Conservation (phyloP, 108 stramenopile genomes). For the Cyclotella kingstonii region DNA sequence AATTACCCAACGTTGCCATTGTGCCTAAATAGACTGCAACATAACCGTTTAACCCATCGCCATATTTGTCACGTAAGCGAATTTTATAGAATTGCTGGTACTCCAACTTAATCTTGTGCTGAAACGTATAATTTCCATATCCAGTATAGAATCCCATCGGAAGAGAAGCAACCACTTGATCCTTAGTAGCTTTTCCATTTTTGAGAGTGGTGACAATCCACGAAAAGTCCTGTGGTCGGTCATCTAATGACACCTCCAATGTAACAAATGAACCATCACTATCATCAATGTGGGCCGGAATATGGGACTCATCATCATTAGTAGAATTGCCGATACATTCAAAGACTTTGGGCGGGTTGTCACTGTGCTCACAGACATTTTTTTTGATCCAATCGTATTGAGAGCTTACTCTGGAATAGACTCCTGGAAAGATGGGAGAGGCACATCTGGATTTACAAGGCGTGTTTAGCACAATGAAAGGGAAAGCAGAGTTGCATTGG, state of each 20-base stretch:
- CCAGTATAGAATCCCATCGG: slow-evolving; percentile 28
- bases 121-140: slow-evolving; percentile 29
- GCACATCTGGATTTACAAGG: slow-evolving; percentile 27
- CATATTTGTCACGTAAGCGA: slow-evolving; percentile 26
- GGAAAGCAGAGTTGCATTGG: neutral
- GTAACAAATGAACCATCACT: slow-evolving; percentile 10
- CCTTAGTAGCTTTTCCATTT: neutral
- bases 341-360: slow-evolving; percentile 24
- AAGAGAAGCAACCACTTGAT: slow-evolving; percentile 18
- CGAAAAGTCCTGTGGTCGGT: slow-evolving; percentile 26
- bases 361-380: slow-evolving; percentile 45
- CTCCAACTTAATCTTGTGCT: slow-evolving; percentile 23
- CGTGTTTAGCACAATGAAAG: neutral
- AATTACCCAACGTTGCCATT: slow-evolving; percentile 9
- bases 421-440: slow-evolving; percentile 45
- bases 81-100: slow-evolving; percentile 31
- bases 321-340: slow-evolving; percentile 10
- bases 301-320: slow-evolving; percentile 3
- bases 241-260: slow-evolving; percentile 31
- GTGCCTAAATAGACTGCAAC: slow-evolving; percentile 32
- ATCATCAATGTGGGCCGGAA: neutral
- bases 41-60: slow-evolving; percentile 32
- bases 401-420: slow-evolving; percentile 56
- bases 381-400: slow-evolving; percentile 63
- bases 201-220: slow-evolving; percentile 24